Conservation (phyloP, 352 stramenopile genomes). For the Blastocystis sp. region DNA sequence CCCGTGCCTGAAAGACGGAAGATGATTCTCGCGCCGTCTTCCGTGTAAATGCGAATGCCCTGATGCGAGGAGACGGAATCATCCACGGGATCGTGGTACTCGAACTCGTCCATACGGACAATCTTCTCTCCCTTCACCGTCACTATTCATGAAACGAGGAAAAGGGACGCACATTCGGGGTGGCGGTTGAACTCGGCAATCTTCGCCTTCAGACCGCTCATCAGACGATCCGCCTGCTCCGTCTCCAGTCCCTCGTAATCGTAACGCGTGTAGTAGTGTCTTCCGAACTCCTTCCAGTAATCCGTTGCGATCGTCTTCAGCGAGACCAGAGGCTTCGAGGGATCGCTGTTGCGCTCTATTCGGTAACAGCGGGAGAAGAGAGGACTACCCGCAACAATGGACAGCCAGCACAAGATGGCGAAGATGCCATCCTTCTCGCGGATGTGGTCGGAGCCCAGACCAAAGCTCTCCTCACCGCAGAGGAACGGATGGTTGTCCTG, state of each 20-base stretch:
- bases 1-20: constrained; percentile 97
- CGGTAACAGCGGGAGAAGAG: not conserved
- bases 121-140: constrained; percentile 77
- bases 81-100: constrained; percentile 96
- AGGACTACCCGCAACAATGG: constrained; percentile 86
- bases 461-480: constrained; percentile 96
- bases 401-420: constrained; percentile 96
- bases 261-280: constrained; percentile 98
- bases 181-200: constrained; percentile 70
- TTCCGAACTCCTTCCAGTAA: constrained; percentile 94
- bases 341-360: constrained; percentile 35
- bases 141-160: not conserved
- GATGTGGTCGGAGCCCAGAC: constrained; percentile 97
- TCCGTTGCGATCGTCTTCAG: constrained; percentile 93
- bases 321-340: constrained; percentile 83
- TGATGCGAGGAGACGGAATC: constrained; percentile 92
- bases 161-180: not conserved
- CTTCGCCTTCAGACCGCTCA: constrained; percentile 83
- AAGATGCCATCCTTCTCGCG: constrained; percentile 99
- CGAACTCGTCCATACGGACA: constrained; percentile 91
- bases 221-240: constrained; percentile 81
- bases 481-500: constrained; percentile 97
- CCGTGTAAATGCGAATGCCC: constrained; percentile 93
- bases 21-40: constrained; percentile 90
- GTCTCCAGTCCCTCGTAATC: constrained; percentile 97